phyloP scores from a whole-genome alignment of 805 yeast genomes.

The Ogataea methylovora region DNA sequence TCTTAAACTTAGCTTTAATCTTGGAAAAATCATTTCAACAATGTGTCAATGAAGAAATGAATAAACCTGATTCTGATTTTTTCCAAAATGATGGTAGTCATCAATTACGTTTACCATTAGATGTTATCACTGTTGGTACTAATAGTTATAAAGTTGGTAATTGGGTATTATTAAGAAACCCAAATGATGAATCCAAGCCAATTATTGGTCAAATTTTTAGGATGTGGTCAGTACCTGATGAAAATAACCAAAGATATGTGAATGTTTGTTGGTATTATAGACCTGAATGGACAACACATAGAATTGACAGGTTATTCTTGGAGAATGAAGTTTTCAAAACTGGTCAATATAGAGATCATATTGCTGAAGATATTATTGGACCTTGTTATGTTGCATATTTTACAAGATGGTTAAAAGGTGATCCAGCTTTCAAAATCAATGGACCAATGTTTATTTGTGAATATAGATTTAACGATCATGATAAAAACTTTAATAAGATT shows the following conservation, averaged over 20 bases:
- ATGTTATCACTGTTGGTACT: slow-evolving; percentile 64
- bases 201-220: slow-evolving; percentile 91
- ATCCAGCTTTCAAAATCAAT: slow-evolving; percentile 74
- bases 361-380: slow-evolving; percentile 80
- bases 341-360: slow-evolving; percentile 93
- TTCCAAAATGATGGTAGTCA: slow-evolving; percentile 46
- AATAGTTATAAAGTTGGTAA: slow-evolving; percentile 81
- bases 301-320: slow-evolving; percentile 81
- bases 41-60: slow-evolving; percentile 59
- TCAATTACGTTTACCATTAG: slow-evolving; percentile 66
- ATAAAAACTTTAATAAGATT: slow-evolving; percentile 85
- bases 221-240: slow-evolving; percentile 74
- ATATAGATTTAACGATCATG: slow-evolving; percentile 85
- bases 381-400: slow-evolving; percentile 93
- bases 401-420: slow-evolving; percentile 91
- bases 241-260: slow-evolving; percentile 75
- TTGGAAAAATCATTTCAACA: slow-evolving; percentile 56
- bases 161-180: slow-evolving; percentile 85
- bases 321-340: slow-evolving; percentile 95
- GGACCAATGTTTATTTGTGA: slow-evolving; percentile 92
- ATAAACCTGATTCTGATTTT: slow-evolving; percentile 76
- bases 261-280: slow-evolving; percentile 97
- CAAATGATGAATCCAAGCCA: slow-evolving; percentile 83
- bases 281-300: slow-evolving; percentile 96
- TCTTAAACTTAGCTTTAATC: slow-evolving; percentile 51